Evolutionary conservation across 1,139 yeast species (phyloP), one percentile per base, ranked within the genome.

Genomic region (Kurtzmaniella quercitrusa): DNA sequence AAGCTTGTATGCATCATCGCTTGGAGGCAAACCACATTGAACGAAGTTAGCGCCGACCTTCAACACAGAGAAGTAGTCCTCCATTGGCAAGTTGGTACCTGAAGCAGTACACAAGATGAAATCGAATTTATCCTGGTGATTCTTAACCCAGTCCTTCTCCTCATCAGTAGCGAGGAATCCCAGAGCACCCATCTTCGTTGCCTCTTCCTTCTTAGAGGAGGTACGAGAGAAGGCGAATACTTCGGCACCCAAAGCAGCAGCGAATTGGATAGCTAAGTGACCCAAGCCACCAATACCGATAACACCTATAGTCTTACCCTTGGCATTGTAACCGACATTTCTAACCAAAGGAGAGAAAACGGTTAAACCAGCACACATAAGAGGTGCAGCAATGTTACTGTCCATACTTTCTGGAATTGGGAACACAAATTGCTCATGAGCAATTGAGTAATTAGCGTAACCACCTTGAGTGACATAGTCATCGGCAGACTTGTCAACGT

Each of bases 351-450:
- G 88, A 5, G 81, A 68, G 62, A 66, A 81, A 1, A 76, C 80
- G 17, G 88, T 82, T 53, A 80, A 66, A 46, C 88, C 88, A 37
- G 82, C 87, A 65, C 88, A 82, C 67, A 82, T 63, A 57, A 82
- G 68, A 21, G 87, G 86, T 15, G 85, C 85, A 34, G 81, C 86
- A 42, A 64, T 59, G 43, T 64, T 68, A 21, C 73, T 60, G 17
- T 66, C 61, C 47, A 80, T 56, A 18, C 47, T 59, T n/a, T 79
- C 82, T 18, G 88, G 88, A 46, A 82, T 74, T 21, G 73, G 71
- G 60, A 81, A 74, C 6, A 68, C 79, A 54, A 76, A 78, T 44
- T 69, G 64, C 52, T 78, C 79, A 55, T 75, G 66, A 38, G 76
- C 81, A 48, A 81, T 70, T 37, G 77, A 62, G 58, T 77, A 79